Evolutionary conservation across 2,329 filamentous ascomycete genomes (phyloP).

Genomic region (Diaporthe ampelina): DNA sequence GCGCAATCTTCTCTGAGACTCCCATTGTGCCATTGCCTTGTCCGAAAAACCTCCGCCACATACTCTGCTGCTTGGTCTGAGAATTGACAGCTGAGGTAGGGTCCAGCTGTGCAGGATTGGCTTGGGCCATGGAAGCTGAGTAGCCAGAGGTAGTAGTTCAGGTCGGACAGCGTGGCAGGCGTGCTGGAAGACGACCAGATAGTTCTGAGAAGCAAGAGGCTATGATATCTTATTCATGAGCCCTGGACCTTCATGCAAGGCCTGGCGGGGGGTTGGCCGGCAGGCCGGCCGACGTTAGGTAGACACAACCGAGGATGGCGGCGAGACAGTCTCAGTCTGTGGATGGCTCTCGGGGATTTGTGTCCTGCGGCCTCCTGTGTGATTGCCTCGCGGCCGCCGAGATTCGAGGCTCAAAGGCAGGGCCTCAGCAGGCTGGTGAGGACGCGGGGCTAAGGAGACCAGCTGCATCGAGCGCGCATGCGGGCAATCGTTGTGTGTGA

Average conservation of each 20-base stretch:
- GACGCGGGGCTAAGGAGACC: conserved; percentile 27
- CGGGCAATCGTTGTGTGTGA: conserved; percentile 31
- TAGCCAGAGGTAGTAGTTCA: not conserved
- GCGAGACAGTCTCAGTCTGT: conserved; percentile 36
- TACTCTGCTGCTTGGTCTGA: conserved; percentile 43
- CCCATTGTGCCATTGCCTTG: conserved; percentile 44
- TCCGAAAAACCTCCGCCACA: conserved; percentile 47
- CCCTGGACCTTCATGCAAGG: conserved; percentile 16
- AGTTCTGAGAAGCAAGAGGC: not conserved
- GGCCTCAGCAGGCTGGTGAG: conserved; percentile 38
- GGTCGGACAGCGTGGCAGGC: not conserved
- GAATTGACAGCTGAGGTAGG: conserved; percentile 42
- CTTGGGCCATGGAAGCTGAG: conserved; percentile 47
- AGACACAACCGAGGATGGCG: conserved; percentile 33
- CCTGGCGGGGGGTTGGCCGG: conserved; percentile 37
- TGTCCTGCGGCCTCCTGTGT: conserved; percentile 20
- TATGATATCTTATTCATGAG: conserved; percentile 32
- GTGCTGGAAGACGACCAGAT: not conserved
- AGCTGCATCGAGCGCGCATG: conserved; percentile 41
- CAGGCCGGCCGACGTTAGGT: conserved; percentile 38
- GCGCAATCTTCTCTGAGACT: conserved; percentile 44
- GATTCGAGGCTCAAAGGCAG: conserved; percentile 32
- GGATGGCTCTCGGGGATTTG: not conserved
- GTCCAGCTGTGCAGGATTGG: conserved; percentile 42
- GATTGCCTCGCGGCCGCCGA: conserved; percentile 31